Evolutionary conservation across 331 rosid genomes (phyloP).

Genomic region (Quercus lobata): DNA sequence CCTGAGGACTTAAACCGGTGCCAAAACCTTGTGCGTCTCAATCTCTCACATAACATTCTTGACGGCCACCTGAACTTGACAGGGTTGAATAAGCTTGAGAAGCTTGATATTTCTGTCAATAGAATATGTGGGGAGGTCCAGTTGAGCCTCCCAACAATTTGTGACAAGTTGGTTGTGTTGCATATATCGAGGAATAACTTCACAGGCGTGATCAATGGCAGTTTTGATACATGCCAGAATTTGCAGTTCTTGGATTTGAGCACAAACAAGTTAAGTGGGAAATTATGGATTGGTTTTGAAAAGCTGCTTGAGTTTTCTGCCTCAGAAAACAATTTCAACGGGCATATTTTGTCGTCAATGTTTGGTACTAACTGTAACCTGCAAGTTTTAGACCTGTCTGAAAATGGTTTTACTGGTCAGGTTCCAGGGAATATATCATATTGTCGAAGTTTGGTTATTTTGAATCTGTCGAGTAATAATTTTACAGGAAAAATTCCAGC

Average conservation of each 20-base stretch:
- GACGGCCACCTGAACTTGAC: slow-evolving; percentile 43
- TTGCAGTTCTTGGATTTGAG: slow-evolving; percentile 86
- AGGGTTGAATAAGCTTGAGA: slow-evolving; percentile 49
- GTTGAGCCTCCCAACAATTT: slow-evolving; percentile 54
- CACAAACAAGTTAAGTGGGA: slow-evolving; percentile 55
- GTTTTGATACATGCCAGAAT: slow-evolving; percentile 56
- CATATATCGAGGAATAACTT: slow-evolving; percentile 66
- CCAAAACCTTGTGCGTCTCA: slow-evolving; percentile 53
- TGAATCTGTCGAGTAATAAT: slow-evolving; percentile 57
- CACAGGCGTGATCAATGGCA: slow-evolving; percentile 44
- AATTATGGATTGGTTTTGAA: slow-evolving; percentile 55
- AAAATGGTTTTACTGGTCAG: slow-evolving; percentile 44
- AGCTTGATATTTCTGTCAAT: slow-evolving; percentile 65
- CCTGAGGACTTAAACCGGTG: slow-evolving; percentile 60
- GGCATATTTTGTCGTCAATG: slow-evolving; percentile 33
- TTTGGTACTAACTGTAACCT: slow-evolving; percentile 54
- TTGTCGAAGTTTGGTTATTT: slow-evolving; percentile 41
- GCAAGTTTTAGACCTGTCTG: slow-evolving; percentile 59
- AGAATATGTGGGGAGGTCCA: slow-evolving; percentile 57
- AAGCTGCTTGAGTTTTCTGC: slow-evolving; percentile 54
- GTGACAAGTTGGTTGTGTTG: slow-evolving; percentile 47
- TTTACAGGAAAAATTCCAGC: slow-evolving; percentile 63
- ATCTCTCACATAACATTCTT: slow-evolving; percentile 72
- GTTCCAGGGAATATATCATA: slow-evolving; percentile 54
- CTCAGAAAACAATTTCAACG: slow-evolving; percentile 61